Evolutionary conservation across 306 rosid genomes (phyloP).

Genomic region (Cajanus cajan): DNA sequence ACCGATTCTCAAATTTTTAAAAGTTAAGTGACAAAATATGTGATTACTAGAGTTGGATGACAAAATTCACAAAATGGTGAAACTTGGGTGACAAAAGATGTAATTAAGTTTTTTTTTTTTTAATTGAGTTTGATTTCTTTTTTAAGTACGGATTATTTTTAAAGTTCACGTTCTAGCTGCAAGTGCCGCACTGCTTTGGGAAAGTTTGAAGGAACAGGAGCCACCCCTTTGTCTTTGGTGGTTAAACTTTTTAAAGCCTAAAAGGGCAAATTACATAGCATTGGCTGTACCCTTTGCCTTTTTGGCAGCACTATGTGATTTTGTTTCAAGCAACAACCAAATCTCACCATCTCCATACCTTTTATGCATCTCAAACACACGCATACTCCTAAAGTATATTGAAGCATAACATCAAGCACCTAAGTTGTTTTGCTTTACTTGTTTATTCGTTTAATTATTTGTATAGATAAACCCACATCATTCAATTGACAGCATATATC

Average conservation of each 20-base stretch:
- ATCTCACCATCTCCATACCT: conserved; percentile 18
- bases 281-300: conserved; percentile 40
- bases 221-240: conserved; percentile 56
- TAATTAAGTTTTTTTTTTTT: not conserved
- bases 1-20: too few relatives aligned
- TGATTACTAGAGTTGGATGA: too few relatives aligned
- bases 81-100: too few relatives aligned
- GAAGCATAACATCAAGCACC: conserved; percentile 39
- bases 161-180: conserved; percentile 50
- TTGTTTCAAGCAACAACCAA: conserved; percentile 40
- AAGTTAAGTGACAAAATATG: too few relatives aligned
- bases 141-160: not conserved
- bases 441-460: not conserved
- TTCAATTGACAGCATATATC: conserved; percentile 21
- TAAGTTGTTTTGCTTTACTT: conserved; percentile 19
- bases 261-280: conserved; percentile 16
- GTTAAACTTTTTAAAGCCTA: conserved; percentile 38
- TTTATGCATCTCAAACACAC: conserved; percentile 20
- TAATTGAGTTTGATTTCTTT: not conserved
- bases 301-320: conserved; percentile 40
- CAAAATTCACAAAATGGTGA: too few relatives aligned
- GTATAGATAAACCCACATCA: conserved; percentile 27
- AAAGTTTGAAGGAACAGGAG: conserved; percentile 41
- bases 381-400: conserved; percentile 8
- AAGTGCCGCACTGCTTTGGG: conserved; percentile 56